Conservation (phyloP, 2,329 filamentous ascomycete genomes). For the Verticillium isaacii region DNA sequence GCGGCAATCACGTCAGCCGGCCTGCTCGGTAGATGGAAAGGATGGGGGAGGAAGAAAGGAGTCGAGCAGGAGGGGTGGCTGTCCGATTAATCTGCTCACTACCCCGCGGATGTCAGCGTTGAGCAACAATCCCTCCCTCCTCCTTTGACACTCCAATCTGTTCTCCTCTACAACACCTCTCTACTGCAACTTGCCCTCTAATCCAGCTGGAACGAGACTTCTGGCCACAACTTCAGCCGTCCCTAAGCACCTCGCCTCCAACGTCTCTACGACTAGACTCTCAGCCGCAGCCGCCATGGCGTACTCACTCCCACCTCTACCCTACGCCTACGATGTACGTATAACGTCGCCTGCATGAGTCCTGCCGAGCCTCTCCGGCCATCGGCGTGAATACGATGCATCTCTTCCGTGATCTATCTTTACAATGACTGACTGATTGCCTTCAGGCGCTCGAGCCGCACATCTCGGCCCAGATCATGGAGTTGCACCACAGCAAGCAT, state of each 20-base stretch:
- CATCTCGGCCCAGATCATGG: conserved; percentile 77
- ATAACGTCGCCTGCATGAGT: background rate
- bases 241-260: background rate
- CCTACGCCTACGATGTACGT: conserved; percentile 67
- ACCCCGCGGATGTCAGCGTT: background rate
- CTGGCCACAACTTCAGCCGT: background rate
- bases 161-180: background rate
- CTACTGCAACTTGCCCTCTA: background rate
- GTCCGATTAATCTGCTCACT: background rate
- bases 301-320: conserved; percentile 60
- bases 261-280: background rate
- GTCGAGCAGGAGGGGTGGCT: background rate
- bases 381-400: background rate
- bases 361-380: background rate
- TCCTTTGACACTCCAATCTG: no score
- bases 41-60: no score
- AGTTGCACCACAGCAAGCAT: conserved; percentile 74
- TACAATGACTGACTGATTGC: background rate
- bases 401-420: background rate
- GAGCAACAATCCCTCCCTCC: background rate
- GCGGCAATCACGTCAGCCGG: background rate
- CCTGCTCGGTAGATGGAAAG: background rate
- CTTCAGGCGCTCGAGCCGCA: conserved; percentile 63
- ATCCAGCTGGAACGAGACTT: background rate
- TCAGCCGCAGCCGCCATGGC: conserved; percentile 24